A percentile compares a stretch with the other conserved stretches of the same genome.
Evolutionary conservation across 257 asterid genomes (phyloP).

Genomic region (Knoxia roxburghii): DNA sequence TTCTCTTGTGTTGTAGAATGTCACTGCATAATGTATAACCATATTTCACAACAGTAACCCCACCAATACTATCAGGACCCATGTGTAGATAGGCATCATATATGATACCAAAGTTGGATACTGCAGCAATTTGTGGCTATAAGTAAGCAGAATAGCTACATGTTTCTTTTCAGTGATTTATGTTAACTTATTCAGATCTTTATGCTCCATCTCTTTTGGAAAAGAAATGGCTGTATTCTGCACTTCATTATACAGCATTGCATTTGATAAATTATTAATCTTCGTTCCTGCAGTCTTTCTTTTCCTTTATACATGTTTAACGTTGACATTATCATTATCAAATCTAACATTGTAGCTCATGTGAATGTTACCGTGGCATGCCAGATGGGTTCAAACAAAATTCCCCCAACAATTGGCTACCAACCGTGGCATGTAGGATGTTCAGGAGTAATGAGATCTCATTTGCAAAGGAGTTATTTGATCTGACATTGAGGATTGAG

Average conservation of each 20-base stretch:
- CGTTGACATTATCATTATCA: neutral
- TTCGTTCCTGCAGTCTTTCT: neutral
- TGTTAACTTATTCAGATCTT: neutral
- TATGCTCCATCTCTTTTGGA: neutral
- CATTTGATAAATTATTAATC: neutral
- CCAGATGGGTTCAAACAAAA: neutral
- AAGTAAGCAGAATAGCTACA: neutral
- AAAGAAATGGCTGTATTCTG: neutral
- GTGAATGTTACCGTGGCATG: neutral
- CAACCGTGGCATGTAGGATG: neutral
- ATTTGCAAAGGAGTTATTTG: neutral
- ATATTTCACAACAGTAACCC: too few species aligned
- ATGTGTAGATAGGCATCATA: neutral
- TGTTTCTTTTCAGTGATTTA: too few species aligned
- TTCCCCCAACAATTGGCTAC: neutral
- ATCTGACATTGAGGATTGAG: conserved; percentile 12
- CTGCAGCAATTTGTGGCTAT: neutral
- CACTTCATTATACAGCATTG: neutral
- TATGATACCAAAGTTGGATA: neutral
- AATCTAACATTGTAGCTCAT: neutral
- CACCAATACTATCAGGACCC: too few species aligned
- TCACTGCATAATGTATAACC: too few species aligned
- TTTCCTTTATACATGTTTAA: neutral
- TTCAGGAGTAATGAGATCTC: neutral
- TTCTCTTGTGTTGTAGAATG: too few species aligned